Evolutionary conservation across 2,329 filamentous ascomycete genomes (phyloP).

Genomic region (Fonsecaea monophora): DNA sequence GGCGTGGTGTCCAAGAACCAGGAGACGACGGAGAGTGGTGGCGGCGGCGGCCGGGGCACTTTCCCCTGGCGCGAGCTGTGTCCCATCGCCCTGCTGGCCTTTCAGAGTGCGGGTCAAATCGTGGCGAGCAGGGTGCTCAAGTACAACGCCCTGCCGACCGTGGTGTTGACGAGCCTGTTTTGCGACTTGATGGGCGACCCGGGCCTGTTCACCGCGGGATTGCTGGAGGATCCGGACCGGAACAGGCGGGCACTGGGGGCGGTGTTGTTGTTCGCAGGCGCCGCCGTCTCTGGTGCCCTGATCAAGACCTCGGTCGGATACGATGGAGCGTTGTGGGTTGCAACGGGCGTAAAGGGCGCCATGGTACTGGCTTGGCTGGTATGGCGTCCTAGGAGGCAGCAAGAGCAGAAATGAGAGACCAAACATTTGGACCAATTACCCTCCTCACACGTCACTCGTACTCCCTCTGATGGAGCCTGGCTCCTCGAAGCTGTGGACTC

Average conservation of each 20-base stretch:
- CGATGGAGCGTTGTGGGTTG: slow-evolving; percentile 51
- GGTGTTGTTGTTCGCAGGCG: slow-evolving; percentile 47
- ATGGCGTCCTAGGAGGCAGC: slow-evolving; percentile 43
- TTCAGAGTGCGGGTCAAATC: slow-evolving; percentile 52
- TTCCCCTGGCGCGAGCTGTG: slow-evolving; percentile 39
- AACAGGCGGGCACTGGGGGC: slow-evolving; percentile 48
- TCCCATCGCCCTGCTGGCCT: slow-evolving; percentile 49
- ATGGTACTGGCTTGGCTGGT: slow-evolving; percentile 49
- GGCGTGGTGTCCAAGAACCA: slow-evolving; percentile 44
- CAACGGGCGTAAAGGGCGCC: slow-evolving; percentile 48
- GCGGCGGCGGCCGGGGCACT: slow-evolving; percentile 23
- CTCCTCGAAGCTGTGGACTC: too few species aligned
- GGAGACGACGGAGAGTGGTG: slow-evolving; percentile 34
- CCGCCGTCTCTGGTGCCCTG: slow-evolving; percentile 51
- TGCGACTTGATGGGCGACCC: slow-evolving; percentile 54
- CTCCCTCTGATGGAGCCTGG: too few species aligned
- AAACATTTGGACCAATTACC: background rate
- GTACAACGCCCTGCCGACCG: slow-evolving; percentile 54
- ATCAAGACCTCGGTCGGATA: slow-evolving; percentile 49
- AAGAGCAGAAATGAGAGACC: background rate
- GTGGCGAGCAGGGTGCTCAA: slow-evolving; percentile 50
- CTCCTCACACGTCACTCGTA: background rate
- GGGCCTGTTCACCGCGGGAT: slow-evolving; percentile 42
- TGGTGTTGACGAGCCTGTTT: slow-evolving; percentile 54
- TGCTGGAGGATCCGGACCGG: slow-evolving; percentile 47